Evolutionary conservation across 225 moss, liverwort and hornwort species (phyloP), one percentile per base, ranked within the genome.

Genomic region (Ulota crispa): DNA sequence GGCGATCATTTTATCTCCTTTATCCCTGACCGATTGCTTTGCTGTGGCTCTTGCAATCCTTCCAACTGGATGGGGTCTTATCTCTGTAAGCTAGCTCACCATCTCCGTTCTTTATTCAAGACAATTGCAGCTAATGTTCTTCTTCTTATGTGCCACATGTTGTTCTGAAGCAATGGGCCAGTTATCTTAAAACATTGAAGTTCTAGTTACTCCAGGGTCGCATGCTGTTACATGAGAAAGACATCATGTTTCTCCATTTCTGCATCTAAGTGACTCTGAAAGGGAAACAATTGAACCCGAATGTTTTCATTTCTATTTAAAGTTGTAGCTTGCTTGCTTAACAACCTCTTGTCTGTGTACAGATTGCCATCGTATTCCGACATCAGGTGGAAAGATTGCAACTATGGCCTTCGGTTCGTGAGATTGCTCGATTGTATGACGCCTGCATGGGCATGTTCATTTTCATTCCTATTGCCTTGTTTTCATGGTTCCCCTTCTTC

Each of bases 401-500:
- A 81, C 7, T 94, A 7, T 97, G 94, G 92, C 81, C 86, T 71
- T 87, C 92, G 11, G 90, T 97, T 37, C 93, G 88, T 43, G 88
- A 91, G 72, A 92, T 92, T 62, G 95, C 92, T 81, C 90, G 97
- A 24, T 47, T 95, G 10, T 97, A 91, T 28, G 97, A 97, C 60
- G 95, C 95, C 27, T 80, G 88, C 70, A 97, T 97, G 97, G 97
- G 97, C 73, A 91, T 91, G 30, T 34, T 82, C 57, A 82, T 89
- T 61, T 97, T 95, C 66, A 87, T 86, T 70, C 96, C 96, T n/a
- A 90, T 97, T 68, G 93, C 93, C 27, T 36, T 95, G 62, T 77
- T 95, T 8, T 97, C 96, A 10, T 97, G 95, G 96, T 97, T 97
- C 82, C 95, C 96, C 34, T 96, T 95, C 82, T 93, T 96, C 72